Percentiles rank a stretch among this genome's conserved stretches.
These are phyloP conservation scores for Pleurotus giganteus DNA, from an alignment of 768 basidiomycete genomes.

Conservation along the genomic window DNA sequence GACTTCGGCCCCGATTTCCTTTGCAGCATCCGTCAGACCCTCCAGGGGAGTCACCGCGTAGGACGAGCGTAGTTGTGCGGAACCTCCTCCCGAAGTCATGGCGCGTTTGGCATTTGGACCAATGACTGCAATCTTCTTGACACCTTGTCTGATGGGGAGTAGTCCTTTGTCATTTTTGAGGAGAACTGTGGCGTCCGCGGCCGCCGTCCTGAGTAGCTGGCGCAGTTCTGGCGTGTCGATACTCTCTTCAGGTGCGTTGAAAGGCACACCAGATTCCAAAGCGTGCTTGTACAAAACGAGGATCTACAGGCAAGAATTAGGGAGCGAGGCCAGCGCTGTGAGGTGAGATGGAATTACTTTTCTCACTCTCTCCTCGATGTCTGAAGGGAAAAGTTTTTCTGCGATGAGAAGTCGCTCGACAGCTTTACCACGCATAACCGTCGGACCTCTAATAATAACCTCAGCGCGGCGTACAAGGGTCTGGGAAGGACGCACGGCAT, in stretches of 20 bases:
- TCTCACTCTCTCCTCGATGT: conserved; percentile 52
- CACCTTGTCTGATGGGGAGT: conserved; percentile 36
- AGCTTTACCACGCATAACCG: conserved; percentile 13
- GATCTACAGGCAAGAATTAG: conserved; percentile 30
- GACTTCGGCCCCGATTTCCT: conserved; percentile 42
- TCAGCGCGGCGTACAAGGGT: too few relatives aligned
- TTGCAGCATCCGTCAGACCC: conserved; percentile 44
- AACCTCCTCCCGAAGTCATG: conserved; percentile 59
- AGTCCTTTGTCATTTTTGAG: conserved; percentile 56
- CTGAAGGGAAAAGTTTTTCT: conserved; percentile 47
- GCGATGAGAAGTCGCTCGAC: conserved; percentile 36
- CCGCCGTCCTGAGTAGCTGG: conserved; percentile 46
- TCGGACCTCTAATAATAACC: conserved; percentile 14
- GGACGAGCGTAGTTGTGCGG: conserved; percentile 47
- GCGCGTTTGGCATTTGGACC: conserved; percentile 58
- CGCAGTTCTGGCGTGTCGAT: conserved; percentile 47
- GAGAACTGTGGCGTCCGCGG: conserved; percentile 54
- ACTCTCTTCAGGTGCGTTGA: conserved; percentile 45
- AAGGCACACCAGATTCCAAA: conserved; percentile 51
- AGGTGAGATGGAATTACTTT: conserved; percentile 27
- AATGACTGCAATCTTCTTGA: conserved; percentile 52
- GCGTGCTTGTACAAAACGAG: conserved; percentile 46
- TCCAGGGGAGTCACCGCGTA: conserved; percentile 58
- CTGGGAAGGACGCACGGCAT: conserved; percentile 48
- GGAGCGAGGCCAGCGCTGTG: neutral